Base-by-base conservation (phyloP, 2,329 filamentous ascomycete genomes). In the Bipolaris bicolor region DNA sequence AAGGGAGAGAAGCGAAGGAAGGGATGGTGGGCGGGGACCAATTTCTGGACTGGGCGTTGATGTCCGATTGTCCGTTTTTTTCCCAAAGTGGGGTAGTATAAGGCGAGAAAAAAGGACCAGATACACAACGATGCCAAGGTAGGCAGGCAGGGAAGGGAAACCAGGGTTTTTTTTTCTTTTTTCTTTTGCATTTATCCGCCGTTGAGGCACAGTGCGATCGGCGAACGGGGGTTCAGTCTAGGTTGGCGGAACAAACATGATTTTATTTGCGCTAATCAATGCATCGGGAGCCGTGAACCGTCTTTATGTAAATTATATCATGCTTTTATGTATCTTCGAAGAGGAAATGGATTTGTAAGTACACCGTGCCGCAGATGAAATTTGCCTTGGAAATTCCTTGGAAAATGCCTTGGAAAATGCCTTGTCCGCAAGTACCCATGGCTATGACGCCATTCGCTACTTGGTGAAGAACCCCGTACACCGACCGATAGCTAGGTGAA, bases 161-260 rank as follows among this genome's bases (percentile, higher is more conserved):
- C 9, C 13, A 24, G 26, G 7, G n/a, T n/a, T 44, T 44, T 29
- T 11, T 5, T 26, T 7, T n/a, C 24, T 44, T 29, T 7, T 24
- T 7, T 11, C 3, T 16, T 3, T 26, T 26, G 11, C 24, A 13
- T 24, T 48, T 49, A 49, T 18, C 39, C 39, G 46, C 22, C 16
- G 52, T 52, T 41, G 40, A 11, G 41, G 7, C 15, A 26, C 26
- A 16, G n/a, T 5, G 26, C 43, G 41, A 43, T 29, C 49, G 41
- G 37, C 40, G 18, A 45, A 56, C 29, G 22, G 29, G 40, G 22
- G 48, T 46, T 57, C 29, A 26, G 33, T 46, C 33, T 18, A 51
- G 29, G 3, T n/a, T n/a, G 7, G 24, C 33, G 33, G 20, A 46
- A 47, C 13, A 33, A 16, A 34, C 4, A 11, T 47, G 11, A 11